Evolutionary conservation across 1,284 basidiomycete species (phyloP).

Genomic region (Abortiporus biennis): DNA sequence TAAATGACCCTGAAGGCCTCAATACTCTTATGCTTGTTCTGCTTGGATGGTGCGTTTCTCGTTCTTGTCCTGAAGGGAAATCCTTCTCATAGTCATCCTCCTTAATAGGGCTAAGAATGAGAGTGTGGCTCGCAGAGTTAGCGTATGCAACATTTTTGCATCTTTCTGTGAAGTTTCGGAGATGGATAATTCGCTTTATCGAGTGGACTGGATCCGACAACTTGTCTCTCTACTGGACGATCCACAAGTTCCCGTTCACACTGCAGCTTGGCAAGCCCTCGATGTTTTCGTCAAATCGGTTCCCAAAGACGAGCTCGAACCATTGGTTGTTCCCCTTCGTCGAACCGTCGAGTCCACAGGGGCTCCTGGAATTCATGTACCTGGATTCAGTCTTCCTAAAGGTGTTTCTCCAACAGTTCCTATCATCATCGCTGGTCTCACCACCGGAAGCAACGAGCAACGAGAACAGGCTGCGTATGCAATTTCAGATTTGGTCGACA

Average conservation of each 20-base stretch:
- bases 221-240: conserved; percentile 87
- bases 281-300: conserved; percentile 89
- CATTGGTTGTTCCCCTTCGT: conserved; percentile 83
- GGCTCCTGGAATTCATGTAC: conserved; percentile 70
- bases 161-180: conserved; percentile 80
- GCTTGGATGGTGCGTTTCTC: conserved; percentile 71
- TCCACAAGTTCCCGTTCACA: conserved; percentile 66
- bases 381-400: conserved; percentile 88
- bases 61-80: too few species aligned
- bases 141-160: conserved; percentile 73
- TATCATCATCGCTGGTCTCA: conserved; percentile 86
- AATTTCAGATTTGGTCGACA: conserved; percentile 90
- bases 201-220: conserved; percentile 94
- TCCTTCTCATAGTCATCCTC: not conserved
- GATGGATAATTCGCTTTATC: conserved; percentile 78
- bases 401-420: conserved; percentile 87
- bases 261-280: conserved; percentile 79
- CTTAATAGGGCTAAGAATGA: conserved; percentile 71
- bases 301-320: conserved; percentile 90
- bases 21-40: conserved; percentile 86
- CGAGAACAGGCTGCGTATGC: conserved; percentile 93
- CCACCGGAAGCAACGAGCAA: conserved; percentile 77
- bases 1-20: conserved; percentile 81
- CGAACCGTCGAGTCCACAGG: conserved; percentile 87
- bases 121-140: conserved; percentile 65